A percentile compares a stretch with the other conserved stretches of the same genome.
Evolutionary conservation across 2,329 filamentous ascomycete genomes (phyloP).

Genomic region (Fusarium udum): DNA sequence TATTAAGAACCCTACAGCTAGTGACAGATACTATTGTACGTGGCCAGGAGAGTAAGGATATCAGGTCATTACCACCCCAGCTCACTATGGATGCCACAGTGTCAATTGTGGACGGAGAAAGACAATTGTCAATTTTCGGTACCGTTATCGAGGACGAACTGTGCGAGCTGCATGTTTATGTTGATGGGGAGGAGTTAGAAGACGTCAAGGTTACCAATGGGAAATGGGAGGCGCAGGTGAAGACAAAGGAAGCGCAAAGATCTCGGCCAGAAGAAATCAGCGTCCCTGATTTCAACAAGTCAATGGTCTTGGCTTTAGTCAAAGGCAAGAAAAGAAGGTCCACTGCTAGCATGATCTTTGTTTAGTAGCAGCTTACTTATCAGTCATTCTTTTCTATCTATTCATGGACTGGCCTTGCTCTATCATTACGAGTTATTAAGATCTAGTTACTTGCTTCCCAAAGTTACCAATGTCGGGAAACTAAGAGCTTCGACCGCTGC

Average conservation of each 20-base stretch:
- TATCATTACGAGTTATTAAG: too few species aligned
- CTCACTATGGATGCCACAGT: not conserved
- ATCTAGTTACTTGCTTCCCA: not conserved
- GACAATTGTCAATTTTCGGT: fast-evolving
- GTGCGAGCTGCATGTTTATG: not conserved
- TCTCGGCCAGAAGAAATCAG: not conserved
- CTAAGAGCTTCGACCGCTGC: not conserved
- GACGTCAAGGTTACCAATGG: not conserved
- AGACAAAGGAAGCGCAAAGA: not conserved
- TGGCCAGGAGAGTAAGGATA: fast-evolving
- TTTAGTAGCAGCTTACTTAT: not conserved
- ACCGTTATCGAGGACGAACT: not conserved
- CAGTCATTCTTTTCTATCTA: too few species aligned
- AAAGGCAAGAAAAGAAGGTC: not conserved
- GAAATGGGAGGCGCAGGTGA: not conserved
- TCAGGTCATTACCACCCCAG: not conserved
- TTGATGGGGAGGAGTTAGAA: not conserved
- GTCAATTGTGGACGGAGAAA: not conserved
- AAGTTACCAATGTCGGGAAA: not conserved
- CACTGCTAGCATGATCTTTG: not conserved
- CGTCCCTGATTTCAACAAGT: not conserved
- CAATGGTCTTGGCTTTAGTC: not conserved
- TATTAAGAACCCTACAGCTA: not conserved
- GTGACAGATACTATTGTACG: not conserved
- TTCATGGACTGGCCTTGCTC: not conserved